Evolutionary conservation across 116 monocot genomes (phyloP), one percentile per base, ranked within the genome.

Genomic region (Phalaenopsis hybrid): DNA sequence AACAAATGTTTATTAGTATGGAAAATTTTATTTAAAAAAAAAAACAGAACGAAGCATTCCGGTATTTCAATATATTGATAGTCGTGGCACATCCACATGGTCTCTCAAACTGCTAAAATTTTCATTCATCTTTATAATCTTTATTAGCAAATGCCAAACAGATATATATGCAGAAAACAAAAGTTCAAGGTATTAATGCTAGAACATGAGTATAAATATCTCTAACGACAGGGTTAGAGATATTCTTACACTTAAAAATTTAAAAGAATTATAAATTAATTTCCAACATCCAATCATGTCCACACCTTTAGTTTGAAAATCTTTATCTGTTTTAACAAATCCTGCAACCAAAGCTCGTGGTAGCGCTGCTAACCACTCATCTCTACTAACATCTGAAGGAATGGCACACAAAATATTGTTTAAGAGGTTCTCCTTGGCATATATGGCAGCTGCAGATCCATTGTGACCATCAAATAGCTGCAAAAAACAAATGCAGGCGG

Each of bases 381-480:
- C 91, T 52, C 94, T 85, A 69, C 73, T 87, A 75, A 96, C 87
- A 87, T 90, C 88, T 76, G 90, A 72, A 74, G 94, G 96, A 73
- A 96, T 88, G 44, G 92, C 89, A 84, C 85, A 49, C 86, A 94
- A 74, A 79, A 96, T 80, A 86, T 96, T 96, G 83, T 88, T 89
- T 79, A 96, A 81, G 9, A 96, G 86, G 81, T 94, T 92, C 75
- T 96, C 96, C 81, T 86, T 96, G 3, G 87, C 23, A 74, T 94
- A 96, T 85, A 89, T 87, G 67, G 95, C 95, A 59, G 95, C 95
- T 57, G 78, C 89, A 48, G 90, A 79, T 46, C 95, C 95, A 78
- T 95, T 95, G 79, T 95, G 95, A 52, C 95, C 95, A 89, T 95
- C 95, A 91, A 95, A 91, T 73, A 95, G 50, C 95, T 95, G 88